Conservation (phyloP, 345 rosid genomes). For the Xanthoceras sorbifolium region DNA sequence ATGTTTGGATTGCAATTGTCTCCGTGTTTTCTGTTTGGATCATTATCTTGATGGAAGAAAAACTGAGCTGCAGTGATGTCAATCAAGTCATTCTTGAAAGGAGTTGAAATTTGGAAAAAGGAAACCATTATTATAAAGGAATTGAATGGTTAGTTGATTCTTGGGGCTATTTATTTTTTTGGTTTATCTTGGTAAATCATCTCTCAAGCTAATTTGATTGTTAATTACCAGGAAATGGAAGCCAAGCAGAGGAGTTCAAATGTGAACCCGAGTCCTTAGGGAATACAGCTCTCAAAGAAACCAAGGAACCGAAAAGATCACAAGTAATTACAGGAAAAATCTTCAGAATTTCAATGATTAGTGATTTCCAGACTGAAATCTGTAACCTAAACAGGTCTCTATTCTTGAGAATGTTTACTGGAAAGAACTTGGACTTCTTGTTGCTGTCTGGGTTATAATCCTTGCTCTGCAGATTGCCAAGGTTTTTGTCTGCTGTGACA, state of each 20-base stretch:
- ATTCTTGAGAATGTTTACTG: constrained; percentile 41
- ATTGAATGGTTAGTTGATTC: constrained; percentile 29
- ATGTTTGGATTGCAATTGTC: background rate
- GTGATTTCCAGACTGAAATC: background rate
- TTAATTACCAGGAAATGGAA: constrained; percentile 26
- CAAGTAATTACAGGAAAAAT: constrained; percentile 24
- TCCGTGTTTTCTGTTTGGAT: background rate
- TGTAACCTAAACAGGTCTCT: constrained; percentile 33
- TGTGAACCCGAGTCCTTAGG: constrained; percentile 23
- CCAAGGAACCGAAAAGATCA: constrained; percentile 13
- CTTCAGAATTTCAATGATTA: background rate
- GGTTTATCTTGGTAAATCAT: too few relatives aligned
- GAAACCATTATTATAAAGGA: constrained; percentile 42
- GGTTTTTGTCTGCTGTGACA: constrained; percentile 40
- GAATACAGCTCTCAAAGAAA: constrained; percentile 11
- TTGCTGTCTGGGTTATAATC: constrained; percentile 41
- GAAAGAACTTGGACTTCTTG: constrained; percentile 49
- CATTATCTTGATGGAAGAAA: background rate
- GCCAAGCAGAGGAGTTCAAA: constrained; percentile 26
- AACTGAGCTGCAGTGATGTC: constrained; percentile 33
- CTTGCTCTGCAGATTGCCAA: constrained; percentile 47
- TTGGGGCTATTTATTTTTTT: too few relatives aligned
- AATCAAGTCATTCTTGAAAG: constrained; percentile 48
- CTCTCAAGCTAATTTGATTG: too few relatives aligned
- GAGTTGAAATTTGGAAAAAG: constrained; percentile 54